Conservation (phyloP, 108 stramenopile species). For the Cylindrotheca fusiformis region DNA sequence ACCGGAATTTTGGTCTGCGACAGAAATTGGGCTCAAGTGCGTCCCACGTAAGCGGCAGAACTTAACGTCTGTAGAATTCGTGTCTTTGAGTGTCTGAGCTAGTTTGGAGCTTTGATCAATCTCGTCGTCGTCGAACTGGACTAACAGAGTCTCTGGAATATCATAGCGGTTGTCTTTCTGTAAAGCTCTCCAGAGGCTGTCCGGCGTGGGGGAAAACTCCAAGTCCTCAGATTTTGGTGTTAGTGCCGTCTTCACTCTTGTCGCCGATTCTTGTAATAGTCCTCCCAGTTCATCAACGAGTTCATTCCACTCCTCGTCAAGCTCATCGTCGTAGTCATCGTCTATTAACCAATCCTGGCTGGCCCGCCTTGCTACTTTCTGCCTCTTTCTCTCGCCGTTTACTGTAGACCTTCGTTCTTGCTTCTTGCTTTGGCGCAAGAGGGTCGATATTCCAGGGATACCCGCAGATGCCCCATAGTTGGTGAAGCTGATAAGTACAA, state of each 20-base stretch:
- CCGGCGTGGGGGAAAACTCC: slow-evolving; percentile 76
- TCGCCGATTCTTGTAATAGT: slow-evolving; percentile 37
- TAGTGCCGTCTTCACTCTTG: slow-evolving; percentile 44
- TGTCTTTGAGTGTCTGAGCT: slow-evolving; percentile 39
- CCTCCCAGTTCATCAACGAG: slow-evolving; percentile 49
- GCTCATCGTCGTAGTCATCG: slow-evolving; percentile 32
- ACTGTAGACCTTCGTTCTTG: slow-evolving; percentile 2
- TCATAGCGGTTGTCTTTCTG: slow-evolving; percentile 32
- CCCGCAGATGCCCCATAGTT: slow-evolving; percentile 51
- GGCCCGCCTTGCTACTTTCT: not conserved
- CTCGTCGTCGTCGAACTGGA: slow-evolving; percentile 80
- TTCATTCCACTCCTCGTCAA: slow-evolving; percentile 68
- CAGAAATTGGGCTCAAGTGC: slow-evolving; percentile 73
- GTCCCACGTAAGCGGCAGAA: slow-evolving; percentile 76
- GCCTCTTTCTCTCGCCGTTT: not conserved
- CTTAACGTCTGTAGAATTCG: slow-evolving; percentile 53
- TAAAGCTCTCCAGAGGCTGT: slow-evolving; percentile 71
- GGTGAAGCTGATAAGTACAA: slow-evolving; percentile 56
- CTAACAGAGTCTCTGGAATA: slow-evolving; percentile 66
- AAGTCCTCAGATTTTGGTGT: slow-evolving; percentile 63
- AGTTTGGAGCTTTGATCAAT: slow-evolving; percentile 79
- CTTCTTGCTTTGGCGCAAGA: slow-evolving; percentile 33
- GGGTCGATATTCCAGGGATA: slow-evolving; percentile 45
- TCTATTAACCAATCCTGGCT: slow-evolving; percentile 7
- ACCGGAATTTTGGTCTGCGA: slow-evolving; percentile 21